Conservation (phyloP, 208 protist species). For the Trypanosoma rangeli region DNA sequence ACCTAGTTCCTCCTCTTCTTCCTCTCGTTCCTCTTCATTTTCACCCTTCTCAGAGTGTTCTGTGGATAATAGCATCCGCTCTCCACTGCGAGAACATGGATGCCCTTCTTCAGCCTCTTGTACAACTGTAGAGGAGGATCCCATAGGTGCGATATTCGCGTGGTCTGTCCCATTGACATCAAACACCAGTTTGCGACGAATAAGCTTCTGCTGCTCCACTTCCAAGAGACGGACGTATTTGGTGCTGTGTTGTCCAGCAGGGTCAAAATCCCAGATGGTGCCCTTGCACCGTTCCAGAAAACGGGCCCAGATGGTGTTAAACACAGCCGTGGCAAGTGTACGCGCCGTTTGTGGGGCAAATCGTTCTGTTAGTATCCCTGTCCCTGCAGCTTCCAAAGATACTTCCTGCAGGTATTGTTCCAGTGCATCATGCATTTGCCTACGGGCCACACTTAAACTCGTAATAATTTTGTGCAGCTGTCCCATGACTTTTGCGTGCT, state of each 20-base stretch:
- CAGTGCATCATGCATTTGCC: slow-evolving; percentile 30
- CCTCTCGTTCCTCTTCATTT: slow-evolving; percentile 28
- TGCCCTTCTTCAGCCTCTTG: neutral
- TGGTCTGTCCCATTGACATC: slow-evolving; percentile 74
- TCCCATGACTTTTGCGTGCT: slow-evolving; percentile 29
- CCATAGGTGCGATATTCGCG: slow-evolving; percentile 39
- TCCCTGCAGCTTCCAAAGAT: neutral
- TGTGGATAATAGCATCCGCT: slow-evolving; percentile 46
- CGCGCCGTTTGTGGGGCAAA: slow-evolving; percentile 33
- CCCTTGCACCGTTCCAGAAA: slow-evolving; percentile 62
- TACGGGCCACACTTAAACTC: slow-evolving; percentile 42
- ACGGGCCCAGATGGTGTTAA: slow-evolving; percentile 48
- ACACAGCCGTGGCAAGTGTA: slow-evolving; percentile 38
- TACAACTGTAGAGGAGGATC: neutral
- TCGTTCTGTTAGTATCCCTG: slow-evolving; percentile 11
- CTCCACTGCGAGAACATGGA: slow-evolving; percentile 53
- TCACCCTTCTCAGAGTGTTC: slow-evolving; percentile 38
- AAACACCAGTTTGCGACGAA: slow-evolving; percentile 69
- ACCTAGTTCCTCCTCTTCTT: slow-evolving; percentile 30
- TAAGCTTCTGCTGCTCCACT: slow-evolving; percentile 68
- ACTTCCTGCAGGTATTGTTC: slow-evolving; percentile 15
- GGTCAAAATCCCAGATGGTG: slow-evolving; percentile 74
- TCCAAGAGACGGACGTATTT: slow-evolving; percentile 63
- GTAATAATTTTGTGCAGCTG: slow-evolving; percentile 48
- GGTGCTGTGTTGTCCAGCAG: slow-evolving; percentile 30